Evolutionary conservation across 352 stramenopile species (phyloP), one percentile per base, ranked within the genome.

Genomic region (Pythium grandisporangium): DNA sequence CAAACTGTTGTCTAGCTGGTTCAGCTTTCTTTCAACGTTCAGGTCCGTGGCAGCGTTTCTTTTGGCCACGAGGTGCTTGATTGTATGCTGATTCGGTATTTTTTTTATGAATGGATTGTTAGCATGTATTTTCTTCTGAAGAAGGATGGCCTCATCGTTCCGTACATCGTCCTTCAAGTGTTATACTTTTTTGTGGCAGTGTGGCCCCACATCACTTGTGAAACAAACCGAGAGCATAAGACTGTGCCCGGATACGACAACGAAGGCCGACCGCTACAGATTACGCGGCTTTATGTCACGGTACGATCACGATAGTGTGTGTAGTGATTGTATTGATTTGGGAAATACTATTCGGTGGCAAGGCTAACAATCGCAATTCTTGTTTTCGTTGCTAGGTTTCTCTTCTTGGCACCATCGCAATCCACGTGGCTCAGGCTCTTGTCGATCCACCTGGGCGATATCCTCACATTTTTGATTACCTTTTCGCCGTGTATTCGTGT

Each of bases 91-190:
- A n/a, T n/a, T n/a, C n/a, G n/a, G n/a, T n/a, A n/a, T n/a, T n/a
- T n/a, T n/a, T n/a, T n/a, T n/a, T n/a, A n/a, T n/a, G n/a, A n/a
- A n/a, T n/a, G n/a, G n/a, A n/a, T n/a, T n/a, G n/a, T 30, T 37
- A 93, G 80, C 46, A 93, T 93, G 75, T 91, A 69, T 51, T 93
- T 91, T 37, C 42, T 93, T 7, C 61, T 93, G 6, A 68, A 80
- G 48, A 93, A 93, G 45, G 80, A 93, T 46, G 73, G 71, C 4
- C 58, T 89, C 5, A 29, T 74, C 5, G 36, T 93, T 40, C 75
- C 73, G 22, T 93, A 93, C 49, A 40, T 82, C 6, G 73, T 84
- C 1, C 45, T 87, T 8, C 61, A 84, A 39, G 37, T 69, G 5
- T 22, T 72, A 13, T 87, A 74, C 41, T 58, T 67, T 17, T 37